Conservation (phyloP, 2,329 filamentous ascomycete species). For the Aureobasidium uvarum region DNA sequence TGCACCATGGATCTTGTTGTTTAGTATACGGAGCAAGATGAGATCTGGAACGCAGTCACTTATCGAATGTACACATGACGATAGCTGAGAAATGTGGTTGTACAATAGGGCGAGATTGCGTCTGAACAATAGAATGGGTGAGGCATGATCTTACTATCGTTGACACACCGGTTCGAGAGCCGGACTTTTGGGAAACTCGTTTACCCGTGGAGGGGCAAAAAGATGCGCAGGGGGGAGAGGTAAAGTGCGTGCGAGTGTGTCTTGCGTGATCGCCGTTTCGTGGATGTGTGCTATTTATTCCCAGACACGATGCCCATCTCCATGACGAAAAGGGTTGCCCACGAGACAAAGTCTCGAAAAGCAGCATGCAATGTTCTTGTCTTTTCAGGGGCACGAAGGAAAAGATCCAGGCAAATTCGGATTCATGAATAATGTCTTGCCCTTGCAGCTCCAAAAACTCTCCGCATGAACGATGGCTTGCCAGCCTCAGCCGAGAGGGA, state of each 20-base stretch:
- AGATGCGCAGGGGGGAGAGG: neutral
- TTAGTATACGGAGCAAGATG: neutral
- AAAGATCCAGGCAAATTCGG: neutral
- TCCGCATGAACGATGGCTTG: neutral
- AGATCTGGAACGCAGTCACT: constrained; percentile 6
- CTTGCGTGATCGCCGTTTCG: neutral
- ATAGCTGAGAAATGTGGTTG: neutral
- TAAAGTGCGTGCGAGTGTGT: neutral
- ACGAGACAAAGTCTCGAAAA: neutral
- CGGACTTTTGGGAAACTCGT: neutral
- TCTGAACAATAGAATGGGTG: neutral
- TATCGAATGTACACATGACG: neutral
- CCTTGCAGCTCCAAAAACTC: constrained; percentile 8
- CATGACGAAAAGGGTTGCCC: constrained; percentile 1
- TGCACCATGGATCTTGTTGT: neutral
- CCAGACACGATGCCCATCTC: neutral
- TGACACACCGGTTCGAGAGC: neutral
- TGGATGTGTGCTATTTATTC: neutral
- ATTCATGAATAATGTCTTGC: neutral
- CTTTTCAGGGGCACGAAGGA: neutral
- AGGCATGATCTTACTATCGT: neutral
- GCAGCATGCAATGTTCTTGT: too few relatives aligned
- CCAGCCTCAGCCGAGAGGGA: neutral
- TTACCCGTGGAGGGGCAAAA: neutral
- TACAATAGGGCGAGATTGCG: neutral